Evolutionary conservation across 83 land plant genomes (phyloP), one percentile per base, ranked within the genome.

Genomic region (Isoetes engelmannii): DNA sequence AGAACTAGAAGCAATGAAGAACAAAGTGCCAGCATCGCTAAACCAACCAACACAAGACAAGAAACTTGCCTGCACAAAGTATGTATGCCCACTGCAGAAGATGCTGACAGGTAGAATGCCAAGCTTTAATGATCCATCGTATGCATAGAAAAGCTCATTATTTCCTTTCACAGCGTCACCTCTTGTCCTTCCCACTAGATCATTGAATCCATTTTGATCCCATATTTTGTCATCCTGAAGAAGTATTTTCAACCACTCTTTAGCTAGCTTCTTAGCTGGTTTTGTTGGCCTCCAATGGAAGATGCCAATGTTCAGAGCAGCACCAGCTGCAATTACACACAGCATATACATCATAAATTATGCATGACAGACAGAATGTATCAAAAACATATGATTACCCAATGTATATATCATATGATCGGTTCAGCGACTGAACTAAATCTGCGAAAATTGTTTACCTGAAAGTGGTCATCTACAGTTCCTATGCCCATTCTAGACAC

Each of bases 201-300:
- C 92, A 75, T 93, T 93, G 67, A 93, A 93, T 6, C 98, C 98
- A 86, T 86, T 90, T 69, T 93, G 98, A 77, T 93, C 98, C 98
- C 98, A 93, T 48, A 93, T 86, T 12, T 70, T 76, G 17, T 90
- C 98, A 82, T 93, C 96, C 13, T 76, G 79, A 50, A 88, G 60
- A 46, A 92, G 88, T 65, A 79, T 71, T 7, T 79, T 75, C 75
- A 81, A 75, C 98, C 98, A 93, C 63, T 85, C 87, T 69, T 71
- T 81, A 45, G 97, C 98, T 42, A 93, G 62, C 72, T 73, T 81
- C 69, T 74, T 86, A 20, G 97, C 72, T 53, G 82, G 54, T 45
- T 83, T 69, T 69, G 92, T 81, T 45, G 98, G 87, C 21, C 98
- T 80, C 98, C 98, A 93, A 63, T 84, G 86, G 63, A 93, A 87